Conservation (phyloP, 2,329 filamentous ascomycete genomes). For the Rhexocercosporidium sp. region DNA sequence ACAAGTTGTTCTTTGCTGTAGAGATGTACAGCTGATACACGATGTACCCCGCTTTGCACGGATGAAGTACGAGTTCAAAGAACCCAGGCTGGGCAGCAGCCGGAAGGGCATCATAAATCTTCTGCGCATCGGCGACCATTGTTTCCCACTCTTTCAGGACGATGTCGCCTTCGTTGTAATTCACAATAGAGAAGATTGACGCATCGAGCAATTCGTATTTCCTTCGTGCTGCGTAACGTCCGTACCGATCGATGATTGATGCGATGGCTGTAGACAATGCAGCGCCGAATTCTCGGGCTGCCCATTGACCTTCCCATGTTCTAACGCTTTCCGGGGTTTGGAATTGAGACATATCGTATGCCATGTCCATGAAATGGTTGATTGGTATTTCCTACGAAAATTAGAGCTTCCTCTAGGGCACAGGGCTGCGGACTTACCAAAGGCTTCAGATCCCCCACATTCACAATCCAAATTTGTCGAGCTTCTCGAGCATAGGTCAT, state of each 20-base stretch:
- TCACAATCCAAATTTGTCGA: constrained; percentile 62
- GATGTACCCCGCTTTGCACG: constrained; percentile 24
- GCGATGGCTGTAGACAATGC: constrained; percentile 13
- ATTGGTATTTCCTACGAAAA: constrained; percentile 25
- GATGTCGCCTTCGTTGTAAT: constrained; percentile 26
- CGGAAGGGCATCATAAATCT: constrained; percentile 21
- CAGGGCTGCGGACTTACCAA: not conserved
- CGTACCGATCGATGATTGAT: constrained; percentile 24
- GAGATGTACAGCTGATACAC: constrained; percentile 21
- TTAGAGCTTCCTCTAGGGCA: not conserved
- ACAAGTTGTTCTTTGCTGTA: constrained; percentile 26
- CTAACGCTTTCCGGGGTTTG: constrained; percentile 15
- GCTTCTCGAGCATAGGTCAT: constrained; percentile 59
- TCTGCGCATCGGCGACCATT: constrained; percentile 21
- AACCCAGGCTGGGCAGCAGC: constrained; percentile 23
- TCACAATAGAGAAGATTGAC: constrained; percentile 23
- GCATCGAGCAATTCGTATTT: constrained; percentile 27
- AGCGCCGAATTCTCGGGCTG: constrained; percentile 26
- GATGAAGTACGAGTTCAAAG: constrained; percentile 30
- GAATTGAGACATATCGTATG: constrained; percentile 27
- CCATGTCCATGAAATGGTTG: constrained; percentile 29
- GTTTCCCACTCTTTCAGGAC: constrained; percentile 20
- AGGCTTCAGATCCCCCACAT: constrained; percentile 56
- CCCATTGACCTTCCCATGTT: constrained; percentile 22
- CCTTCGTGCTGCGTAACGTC: constrained; percentile 19